These are phyloP conservation scores for Ophiosphaerella korrae DNA, from an alignment of 2,329 filamentous ascomycete species.

Conservation along the genomic window DNA sequence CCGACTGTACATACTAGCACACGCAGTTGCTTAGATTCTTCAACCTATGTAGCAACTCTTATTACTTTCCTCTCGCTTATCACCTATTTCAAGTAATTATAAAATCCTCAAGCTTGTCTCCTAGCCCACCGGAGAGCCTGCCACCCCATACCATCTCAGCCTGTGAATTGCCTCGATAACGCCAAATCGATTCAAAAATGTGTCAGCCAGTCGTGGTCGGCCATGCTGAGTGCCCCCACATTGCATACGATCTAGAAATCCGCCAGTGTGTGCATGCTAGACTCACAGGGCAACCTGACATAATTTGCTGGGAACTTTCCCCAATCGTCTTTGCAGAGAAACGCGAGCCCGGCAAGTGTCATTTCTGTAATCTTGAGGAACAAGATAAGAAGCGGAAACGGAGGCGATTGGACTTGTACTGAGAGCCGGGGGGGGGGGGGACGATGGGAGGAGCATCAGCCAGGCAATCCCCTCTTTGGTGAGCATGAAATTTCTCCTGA, in stretches of 20 bases:
- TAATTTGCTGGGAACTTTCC: not conserved
- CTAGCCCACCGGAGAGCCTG: too few species aligned
- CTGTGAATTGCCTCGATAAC: too few species aligned
- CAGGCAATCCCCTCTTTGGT: not conserved
- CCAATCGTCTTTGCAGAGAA: not conserved
- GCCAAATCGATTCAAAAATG: not conserved
- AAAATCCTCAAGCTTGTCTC: not conserved
- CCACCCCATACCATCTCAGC: too few species aligned
- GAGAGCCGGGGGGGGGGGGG: not conserved
- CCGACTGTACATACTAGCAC: too few species aligned
- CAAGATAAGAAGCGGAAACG: not conserved
- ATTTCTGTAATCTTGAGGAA: not conserved
- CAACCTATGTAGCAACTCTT: too few species aligned
- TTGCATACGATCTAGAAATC: not conserved
- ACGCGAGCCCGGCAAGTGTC: not conserved
- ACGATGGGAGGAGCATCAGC: not conserved
- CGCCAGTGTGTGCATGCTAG: not conserved
- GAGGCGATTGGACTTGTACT: not conserved
- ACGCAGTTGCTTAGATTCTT: too few species aligned
- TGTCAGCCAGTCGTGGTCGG: not conserved
- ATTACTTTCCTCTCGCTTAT: too few species aligned
- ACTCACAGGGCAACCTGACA: not conserved
- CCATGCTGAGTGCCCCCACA: not conserved
- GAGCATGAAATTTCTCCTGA: too few species aligned
- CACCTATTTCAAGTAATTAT: too few species aligned